Conservation (phyloP, 768 basidiomycete species). For the Pleurotus giganteus region DNA sequence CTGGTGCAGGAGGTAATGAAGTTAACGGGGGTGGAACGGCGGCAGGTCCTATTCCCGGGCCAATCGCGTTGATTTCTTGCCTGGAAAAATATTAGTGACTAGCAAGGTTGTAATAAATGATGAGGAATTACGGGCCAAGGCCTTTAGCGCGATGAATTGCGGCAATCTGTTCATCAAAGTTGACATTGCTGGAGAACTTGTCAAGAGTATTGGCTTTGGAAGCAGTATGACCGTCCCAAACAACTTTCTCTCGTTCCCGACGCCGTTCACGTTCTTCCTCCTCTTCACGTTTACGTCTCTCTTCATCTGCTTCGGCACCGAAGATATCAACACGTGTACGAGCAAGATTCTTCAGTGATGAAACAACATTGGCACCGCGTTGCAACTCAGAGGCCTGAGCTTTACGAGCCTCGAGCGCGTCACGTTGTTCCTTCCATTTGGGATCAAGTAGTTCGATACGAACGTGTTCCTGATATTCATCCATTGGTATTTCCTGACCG, state of each 20-base stretch:
- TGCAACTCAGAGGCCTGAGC: constrained; percentile 86
- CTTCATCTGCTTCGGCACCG: constrained; percentile 91
- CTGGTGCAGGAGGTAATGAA: constrained; percentile 63
- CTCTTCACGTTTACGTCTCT: constrained; percentile 81
- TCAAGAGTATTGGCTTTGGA: constrained; percentile 90
- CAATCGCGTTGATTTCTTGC: constrained; percentile 68
- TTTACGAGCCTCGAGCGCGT: constrained; percentile 84
- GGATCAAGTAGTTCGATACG: constrained; percentile 98
- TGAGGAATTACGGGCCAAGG: constrained; percentile 67
- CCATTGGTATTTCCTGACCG: constrained; percentile 93
- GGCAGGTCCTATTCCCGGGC: constrained; percentile 84
- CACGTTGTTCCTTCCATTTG: constrained; percentile 96
- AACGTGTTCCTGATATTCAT: constrained; percentile 97
- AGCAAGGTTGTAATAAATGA: constrained; percentile 5
- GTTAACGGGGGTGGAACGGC: constrained; percentile 69
- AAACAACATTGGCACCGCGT: constrained; percentile 90
- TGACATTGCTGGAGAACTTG: constrained; percentile 91
- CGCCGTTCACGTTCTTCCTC: constrained; percentile 79
- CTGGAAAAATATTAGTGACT: constrained; percentile 31
- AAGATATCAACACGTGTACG: constrained; percentile 97
- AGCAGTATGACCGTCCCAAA: constrained; percentile 98
- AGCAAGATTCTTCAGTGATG: constrained; percentile 90
- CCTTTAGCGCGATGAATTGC: constrained; percentile 94
- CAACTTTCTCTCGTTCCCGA: constrained; percentile 90
- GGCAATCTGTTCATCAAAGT: constrained; percentile 97